phyloP scores from a whole-genome alignment of 345 rosid genomes.

The Moricandia arvensis region DNA sequence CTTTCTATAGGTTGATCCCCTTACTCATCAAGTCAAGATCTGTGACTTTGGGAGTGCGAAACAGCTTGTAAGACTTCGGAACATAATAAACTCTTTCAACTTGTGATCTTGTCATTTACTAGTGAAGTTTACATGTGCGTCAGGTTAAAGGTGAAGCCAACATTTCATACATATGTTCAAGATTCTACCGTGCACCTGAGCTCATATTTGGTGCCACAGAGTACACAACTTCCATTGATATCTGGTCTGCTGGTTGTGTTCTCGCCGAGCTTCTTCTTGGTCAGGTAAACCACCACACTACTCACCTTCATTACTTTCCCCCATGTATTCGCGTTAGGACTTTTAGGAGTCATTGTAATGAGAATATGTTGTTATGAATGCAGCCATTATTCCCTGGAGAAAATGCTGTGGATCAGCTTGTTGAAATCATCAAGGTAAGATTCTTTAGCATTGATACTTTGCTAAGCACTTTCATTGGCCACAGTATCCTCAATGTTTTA shows the following conservation, averaged over 20 bases:
- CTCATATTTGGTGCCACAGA: constrained; percentile 72
- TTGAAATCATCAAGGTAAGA: constrained; percentile 86
- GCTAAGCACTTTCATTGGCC: background rate
- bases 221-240: constrained; percentile 68
- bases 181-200: constrained; percentile 72
- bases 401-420: constrained; percentile 92
- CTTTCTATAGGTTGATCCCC: constrained; percentile 77
- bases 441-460: background rate
- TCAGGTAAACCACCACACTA: constrained; percentile 45
- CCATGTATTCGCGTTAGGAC: too few relatives aligned
- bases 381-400: constrained; percentile 95
- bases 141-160: constrained; percentile 76
- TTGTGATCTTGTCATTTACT: background rate
- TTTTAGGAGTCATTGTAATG: background rate
- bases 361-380: background rate
- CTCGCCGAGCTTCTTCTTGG: constrained; percentile 70
- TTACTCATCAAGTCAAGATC: constrained; percentile 68
- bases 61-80: constrained; percentile 57
- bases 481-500: constrained; percentile 16
- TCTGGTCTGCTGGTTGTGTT: constrained; percentile 81
- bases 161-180: constrained; percentile 64
- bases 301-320: background rate
- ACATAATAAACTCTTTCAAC: background rate
- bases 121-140: constrained; percentile 11
- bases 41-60: constrained; percentile 96